Conservation (phyloP, 1,284 basidiomycete species). For the Ganoderma lingzhi region DNA sequence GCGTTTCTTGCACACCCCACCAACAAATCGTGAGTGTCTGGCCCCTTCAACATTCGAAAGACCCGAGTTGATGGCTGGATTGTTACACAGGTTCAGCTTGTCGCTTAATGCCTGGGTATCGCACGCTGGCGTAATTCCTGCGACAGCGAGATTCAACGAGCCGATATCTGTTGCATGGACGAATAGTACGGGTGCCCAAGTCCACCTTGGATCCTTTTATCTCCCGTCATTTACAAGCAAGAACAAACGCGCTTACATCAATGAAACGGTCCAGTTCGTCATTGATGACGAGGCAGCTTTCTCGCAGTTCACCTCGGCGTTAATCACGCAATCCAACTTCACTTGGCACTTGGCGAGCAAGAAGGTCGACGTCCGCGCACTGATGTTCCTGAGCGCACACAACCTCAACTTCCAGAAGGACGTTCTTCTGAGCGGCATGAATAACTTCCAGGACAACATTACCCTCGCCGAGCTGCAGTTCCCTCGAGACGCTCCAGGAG, state of each 20-base stretch:
- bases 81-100: constrained; percentile 48
- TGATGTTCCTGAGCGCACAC: constrained; percentile 70
- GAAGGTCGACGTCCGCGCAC: constrained; percentile 70
- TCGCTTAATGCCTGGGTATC: constrained; percentile 61
- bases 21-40: constrained; percentile 58
- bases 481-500: constrained; percentile 74
- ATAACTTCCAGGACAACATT: constrained; percentile 72
- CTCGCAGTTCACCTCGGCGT: constrained; percentile 58
- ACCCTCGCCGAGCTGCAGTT: constrained; percentile 70
- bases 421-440: constrained; percentile 65
- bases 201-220: constrained; percentile 58
- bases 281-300: constrained; percentile 64
- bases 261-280: constrained; percentile 63
- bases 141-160: constrained; percentile 63
- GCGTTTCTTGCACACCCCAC: constrained; percentile 58
- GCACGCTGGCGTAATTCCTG: constrained; percentile 67
- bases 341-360: constrained; percentile 74
- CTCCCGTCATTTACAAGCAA: constrained; percentile 55
- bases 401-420: constrained; percentile 70
- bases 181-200: constrained; percentile 43
- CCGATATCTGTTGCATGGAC: constrained; percentile 64
- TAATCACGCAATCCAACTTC: constrained; percentile 77
- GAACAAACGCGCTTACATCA: constrained; percentile 61
- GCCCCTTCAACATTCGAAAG: neutral
- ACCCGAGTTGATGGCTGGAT: neutral